Base-by-base conservation (phyloP, 2,329 filamentous ascomycete genomes). In the Didymella pomorum region DNA sequence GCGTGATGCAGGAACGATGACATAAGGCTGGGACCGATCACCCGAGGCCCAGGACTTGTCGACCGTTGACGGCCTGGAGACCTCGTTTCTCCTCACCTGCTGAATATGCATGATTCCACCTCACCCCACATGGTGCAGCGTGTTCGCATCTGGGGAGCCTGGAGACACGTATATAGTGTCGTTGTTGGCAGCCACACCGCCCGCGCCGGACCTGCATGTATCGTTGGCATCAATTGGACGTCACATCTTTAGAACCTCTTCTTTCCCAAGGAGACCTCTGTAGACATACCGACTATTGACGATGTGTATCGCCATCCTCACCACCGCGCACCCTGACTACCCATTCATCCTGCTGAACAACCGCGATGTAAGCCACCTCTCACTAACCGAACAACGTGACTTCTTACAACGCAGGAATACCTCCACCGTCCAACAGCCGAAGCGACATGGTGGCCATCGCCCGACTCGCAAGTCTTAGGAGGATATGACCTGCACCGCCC, bases 401-500 rank as follows among this genome's bases (percentile, higher is more conserved):
- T 64, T 52, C 46, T 56, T 31, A 72, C 21, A 47, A 7, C 10
- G 2, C 10, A 86, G 84, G 87, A 89, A 78, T 89, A 84, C 64
- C 79, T 89, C 50, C 80, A 80, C 61, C 84, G 87, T 31, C 86
- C 86, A 49, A 89, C 87, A 21, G 81, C 84, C 29, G 76, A 77
- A 31, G 85, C 84, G 58, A 75, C 79, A 65, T 89, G 85, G 84
- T 89, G 87, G 87, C 80, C 83, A 41, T 66, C 77, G 12, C 84
- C 85, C 3, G 73, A 85, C 65, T 66, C 74, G 16, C 79, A 87
- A 61, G 81, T 89, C 53, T 79, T 89, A 7, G 86, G 84, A 28
- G 86, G 86, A 21, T 84, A 86, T 43, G 87, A 89, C 70, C 79
- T 88, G 11, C 83, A 87, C 46, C 83, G 86, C 25, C 71, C 81